Percentiles rank a stretch among this genome's conserved stretches.
These are phyloP conservation scores for Tremella mesenterica DNA, from an alignment of 768 basidiomycete species.

Conservation along the genomic window DNA sequence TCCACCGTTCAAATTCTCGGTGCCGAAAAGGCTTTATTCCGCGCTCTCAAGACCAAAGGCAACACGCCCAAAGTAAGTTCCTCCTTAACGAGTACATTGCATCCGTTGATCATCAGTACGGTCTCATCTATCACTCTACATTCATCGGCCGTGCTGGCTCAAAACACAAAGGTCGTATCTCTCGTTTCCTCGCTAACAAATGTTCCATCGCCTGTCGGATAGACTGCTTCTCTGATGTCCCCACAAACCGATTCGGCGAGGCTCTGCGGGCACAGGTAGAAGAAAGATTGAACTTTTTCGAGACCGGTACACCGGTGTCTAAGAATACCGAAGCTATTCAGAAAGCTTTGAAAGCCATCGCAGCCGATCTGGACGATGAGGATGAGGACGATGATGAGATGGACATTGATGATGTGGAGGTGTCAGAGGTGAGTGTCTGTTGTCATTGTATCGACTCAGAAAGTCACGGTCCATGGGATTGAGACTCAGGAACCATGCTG, in stretches of 20 bases:
- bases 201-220: slow-evolving; percentile 94
- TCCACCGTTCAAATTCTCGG: slow-evolving; percentile 97
- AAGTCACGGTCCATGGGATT: neutral
- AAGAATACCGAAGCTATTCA: slow-evolving; percentile 86
- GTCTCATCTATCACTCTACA: slow-evolving; percentile 91
- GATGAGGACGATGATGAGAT: slow-evolving; percentile 53
- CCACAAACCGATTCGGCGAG: slow-evolving; percentile 88
- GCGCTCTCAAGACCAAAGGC: slow-evolving; percentile 95
- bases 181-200: slow-evolving; percentile 98
- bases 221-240: slow-evolving; percentile 72
- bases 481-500: neutral
- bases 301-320: slow-evolving; percentile 74
- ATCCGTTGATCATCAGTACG: slow-evolving; percentile 58
- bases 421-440: slow-evolving; percentile 29
- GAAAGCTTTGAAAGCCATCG: slow-evolving; percentile 70
- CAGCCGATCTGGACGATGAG: slow-evolving; percentile 31
- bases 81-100: neutral
- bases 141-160: slow-evolving; percentile 92
- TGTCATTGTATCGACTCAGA: neutral
- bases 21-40: slow-evolving; percentile 94
- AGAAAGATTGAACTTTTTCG: slow-evolving; percentile 89
- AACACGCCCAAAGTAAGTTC: slow-evolving; percentile 81
- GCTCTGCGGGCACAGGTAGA: slow-evolving; percentile 89
- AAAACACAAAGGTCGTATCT: slow-evolving; percentile 94
- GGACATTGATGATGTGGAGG: slow-evolving; percentile 52